Base-by-base conservation (phyloP, 139 green algal species). In the Chlamydomonas eustigma region DNA sequence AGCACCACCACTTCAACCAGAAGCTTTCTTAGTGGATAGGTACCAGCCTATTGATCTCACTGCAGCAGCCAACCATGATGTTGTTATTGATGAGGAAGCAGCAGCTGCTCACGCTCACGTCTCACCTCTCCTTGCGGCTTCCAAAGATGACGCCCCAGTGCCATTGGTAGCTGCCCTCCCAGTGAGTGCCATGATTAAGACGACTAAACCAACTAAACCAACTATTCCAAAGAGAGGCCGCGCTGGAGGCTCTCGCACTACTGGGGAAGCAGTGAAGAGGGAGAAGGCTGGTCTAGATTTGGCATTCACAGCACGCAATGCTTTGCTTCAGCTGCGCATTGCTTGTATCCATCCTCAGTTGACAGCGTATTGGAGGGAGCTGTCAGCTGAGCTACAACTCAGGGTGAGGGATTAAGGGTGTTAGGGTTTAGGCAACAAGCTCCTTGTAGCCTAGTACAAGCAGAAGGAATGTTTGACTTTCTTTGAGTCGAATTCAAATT, bases 301-400 rank as follows among this genome's bases (percentile, higher is more conserved):
- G 67, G 64, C 65, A 52, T 58, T 80, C 35, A 30, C 72, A 35
- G 79, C 83, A 1, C 69, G 76, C 2, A 34, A 66, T 0, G 36
- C 78, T 37, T 71, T 91, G 68, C 63, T 80, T 52, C 88, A 95
- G 88, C 83, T 94, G 71, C 82, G 91, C 30, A 81, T 89, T 37
- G 87, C 85, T 0, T 95, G 90, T 75, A 67, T 92, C 24, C 91
- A 96, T 80, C 85, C 88, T 6, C 87, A 95, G 82, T 83, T 96
- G 31, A 96, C 91, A 0, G 36, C 37, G 34, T 84, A 85, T 67
- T 85, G 84, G 84, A 63, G 44, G 37, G 50, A 79, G 50, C 64
- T 88, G n/a, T 70, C 37, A 2, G 35, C 44, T 18, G 78, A 83
- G 39, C 71, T 87, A 58, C 81, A 92, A 74, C 76, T 88, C n/a